These are phyloP conservation scores for Scenedesmus sp. DNA, from an alignment of 163 green algal genomes.

Conservation along the genomic window DNA sequence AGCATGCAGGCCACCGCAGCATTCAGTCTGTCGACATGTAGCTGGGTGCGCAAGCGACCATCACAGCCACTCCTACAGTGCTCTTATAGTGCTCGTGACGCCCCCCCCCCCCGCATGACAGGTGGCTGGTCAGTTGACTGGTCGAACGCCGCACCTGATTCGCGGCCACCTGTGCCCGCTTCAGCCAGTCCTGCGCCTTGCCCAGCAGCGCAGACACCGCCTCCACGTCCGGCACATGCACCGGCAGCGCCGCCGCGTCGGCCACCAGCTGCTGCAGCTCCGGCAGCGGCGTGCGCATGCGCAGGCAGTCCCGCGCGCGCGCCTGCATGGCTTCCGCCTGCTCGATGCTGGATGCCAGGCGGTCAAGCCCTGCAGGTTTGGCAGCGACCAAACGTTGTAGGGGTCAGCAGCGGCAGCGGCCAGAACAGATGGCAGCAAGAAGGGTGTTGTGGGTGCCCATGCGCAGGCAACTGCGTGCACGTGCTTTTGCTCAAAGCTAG, in stretches of 20 bases:
- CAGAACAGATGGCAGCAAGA: no score
- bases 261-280: constrained; percentile 30
- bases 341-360: constrained; percentile 11
- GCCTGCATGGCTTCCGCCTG: constrained; percentile 17
- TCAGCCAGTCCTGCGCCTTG: constrained; percentile 58
- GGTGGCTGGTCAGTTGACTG: neutral
- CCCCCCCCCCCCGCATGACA: no score
- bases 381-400: no score
- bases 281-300: neutral
- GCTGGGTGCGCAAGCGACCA: no score
- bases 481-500: no score
- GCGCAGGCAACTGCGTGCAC: no score
- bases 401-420: no score
- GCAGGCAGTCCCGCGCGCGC: constrained; percentile 6
- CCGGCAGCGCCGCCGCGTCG: constrained; percentile 39
- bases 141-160: constrained; percentile 45
- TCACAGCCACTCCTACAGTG: no score
- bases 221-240: constrained; percentile 52
- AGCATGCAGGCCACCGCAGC: no score
- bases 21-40: no score
- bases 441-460: no score
- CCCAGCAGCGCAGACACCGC: constrained; percentile 33
- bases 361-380: neutral
- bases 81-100: no score
- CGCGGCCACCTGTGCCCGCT: neutral